Base-by-base conservation (phyloP, 1,139 yeast species). In the Suhomyces anneliseae region DNA sequence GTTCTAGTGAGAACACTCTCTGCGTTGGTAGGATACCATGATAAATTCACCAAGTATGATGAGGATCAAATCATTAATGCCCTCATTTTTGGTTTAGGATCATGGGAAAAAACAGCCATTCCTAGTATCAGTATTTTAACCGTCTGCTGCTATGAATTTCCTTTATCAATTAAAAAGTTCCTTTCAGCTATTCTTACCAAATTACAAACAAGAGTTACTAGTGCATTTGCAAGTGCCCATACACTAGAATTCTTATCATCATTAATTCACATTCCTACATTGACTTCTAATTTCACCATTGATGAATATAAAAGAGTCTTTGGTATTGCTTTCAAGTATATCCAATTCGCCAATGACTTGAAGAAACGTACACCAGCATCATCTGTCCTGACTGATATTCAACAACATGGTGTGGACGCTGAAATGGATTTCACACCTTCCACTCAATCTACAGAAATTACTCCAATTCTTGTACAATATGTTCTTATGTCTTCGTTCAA, bases 261-360 rank as follows among this genome's bases (percentile, higher is more conserved):
- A 1, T 67, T 90, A 38, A 79, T 87, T 1, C 78, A 85, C 45
- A 73, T 87, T 38, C 93, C 95, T 0, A 67, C 81, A 1, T 67
- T 89, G 45, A 84, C 88, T 0, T 78, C 87, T 1, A 85, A 85
- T 56, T 85, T 89, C 60, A 86, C 89, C 3, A 76, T 78, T 36
- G 95, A 87, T 45, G 96, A 90, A 57, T 86, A 79, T 60, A 85
- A 83, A 55, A 73, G 92, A 42, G 89, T 90, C 1, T 87, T 89
- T 69, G 96, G 89, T 0, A 87, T 89, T 61, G 87, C 92, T 1
- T 87, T 89, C 68, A 85, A 85, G 56, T 86, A 84, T 57, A 85
- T 89, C 48, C 89, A 87, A 58, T 85, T 82, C 58, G 82, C 90
- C 1, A 74, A 78, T 46, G 90, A 87, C 56, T 63, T 75, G 38